Conservation (phyloP, 495 filamentous ascomycete genomes). For the Aspergillus nidulans region DNA sequence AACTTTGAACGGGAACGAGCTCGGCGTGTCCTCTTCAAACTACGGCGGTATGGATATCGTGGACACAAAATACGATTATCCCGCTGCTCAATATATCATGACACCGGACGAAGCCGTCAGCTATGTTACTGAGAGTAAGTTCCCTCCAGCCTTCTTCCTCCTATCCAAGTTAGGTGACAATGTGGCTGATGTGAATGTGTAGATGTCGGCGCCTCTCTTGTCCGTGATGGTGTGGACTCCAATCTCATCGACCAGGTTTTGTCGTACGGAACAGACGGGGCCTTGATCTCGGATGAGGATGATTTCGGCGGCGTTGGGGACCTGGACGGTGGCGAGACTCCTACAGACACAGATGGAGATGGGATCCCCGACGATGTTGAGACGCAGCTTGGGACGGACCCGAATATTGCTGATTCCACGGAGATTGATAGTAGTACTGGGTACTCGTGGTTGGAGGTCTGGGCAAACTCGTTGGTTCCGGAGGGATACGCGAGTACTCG, state of each 20-base stretch:
- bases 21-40: conserved; percentile 6
- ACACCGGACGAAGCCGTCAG: conserved; percentile 12
- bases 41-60: conserved; percentile 18
- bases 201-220: conserved; percentile 16
- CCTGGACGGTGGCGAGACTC: conserved; percentile 6
- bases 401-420: conserved; percentile 13
- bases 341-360: conserved; percentile 15
- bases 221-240: conserved; percentile 13
- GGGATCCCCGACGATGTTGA: conserved; percentile 18
- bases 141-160: background rate
- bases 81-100: conserved; percentile 4
- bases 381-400: conserved; percentile 13
- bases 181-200: background rate
- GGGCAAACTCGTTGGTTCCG: conserved; percentile 19
- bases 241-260: conserved; percentile 12
- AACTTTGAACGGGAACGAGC: conserved; percentile 10
- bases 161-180: background rate
- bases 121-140: conserved; percentile 15
- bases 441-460: conserved; percentile 18
- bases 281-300: conserved; percentile 15
- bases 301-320: conserved; percentile 13
- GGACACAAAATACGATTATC: conserved; percentile 13
- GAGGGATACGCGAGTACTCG: background rate
- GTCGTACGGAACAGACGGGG: conserved; percentile 12
- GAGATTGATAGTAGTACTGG: conserved; percentile 14